Evolutionary conservation across 176 grass and related monocot genomes (phyloP), one percentile per base, ranked within the genome.

Genomic region (Tillandsia fasciculata): DNA sequence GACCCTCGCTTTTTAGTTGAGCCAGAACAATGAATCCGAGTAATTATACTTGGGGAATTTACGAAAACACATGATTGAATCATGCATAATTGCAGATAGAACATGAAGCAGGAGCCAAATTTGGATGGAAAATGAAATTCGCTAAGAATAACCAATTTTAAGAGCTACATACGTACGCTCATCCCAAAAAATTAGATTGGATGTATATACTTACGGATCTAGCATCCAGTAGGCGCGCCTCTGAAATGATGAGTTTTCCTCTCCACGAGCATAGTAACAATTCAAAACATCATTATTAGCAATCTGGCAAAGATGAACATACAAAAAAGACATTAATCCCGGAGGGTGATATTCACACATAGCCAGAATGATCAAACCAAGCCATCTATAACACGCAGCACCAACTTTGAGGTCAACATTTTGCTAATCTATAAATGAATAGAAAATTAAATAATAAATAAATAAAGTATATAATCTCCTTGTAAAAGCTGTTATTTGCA

Each of bases 151-250:
- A 23, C 17, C 22, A 61, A 20, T 18, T 61, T 61, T 61, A 61
- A 61, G 0, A 22, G 14, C 2, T 18, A 18, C 15, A 15, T 59
- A 18, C 0, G 56, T n/a, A n/a, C n/a, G n/a, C n/a, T 59, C 20
- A 22, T 63, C 15, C 52, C 24, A 47, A 48, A 48, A 52, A 68
- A 50, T n/a, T 42, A 42, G 50, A 67, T 58, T 18, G n/a, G 69
- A 68, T 63, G 47, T 10, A 67, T 23, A 47, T 70, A 66, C 84
- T 99, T 82, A 99, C 95, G 80, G 90, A 72, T 94, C 87, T 70
- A 99, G 90, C 87, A 94, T 94, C 95, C 95, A 99, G 72, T 86
- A 99, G 83, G 75, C 78, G 9, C 95, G 70, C 87, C 90, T 91
- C 15, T 75, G 87, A 80, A 99, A 81, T 70, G 51, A 50, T 72